Conservation (phyloP, 805 yeast species). For the Pichia scutulata region DNA sequence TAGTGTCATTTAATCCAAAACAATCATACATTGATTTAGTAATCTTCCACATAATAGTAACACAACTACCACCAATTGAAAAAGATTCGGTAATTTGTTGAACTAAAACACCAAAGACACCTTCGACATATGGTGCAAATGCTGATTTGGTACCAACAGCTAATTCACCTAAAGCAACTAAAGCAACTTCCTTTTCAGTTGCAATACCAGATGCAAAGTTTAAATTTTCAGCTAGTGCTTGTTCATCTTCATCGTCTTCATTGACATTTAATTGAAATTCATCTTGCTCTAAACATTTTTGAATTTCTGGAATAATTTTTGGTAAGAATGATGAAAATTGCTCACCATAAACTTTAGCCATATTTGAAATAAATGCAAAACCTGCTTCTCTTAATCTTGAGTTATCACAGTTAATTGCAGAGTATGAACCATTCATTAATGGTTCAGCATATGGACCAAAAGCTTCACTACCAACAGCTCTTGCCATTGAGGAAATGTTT, state of each 20-base stretch:
- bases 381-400: slow-evolving; percentile 91
- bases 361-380: slow-evolving; percentile 83
- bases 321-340: slow-evolving; percentile 83
- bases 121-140: slow-evolving; percentile 70
- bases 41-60: slow-evolving; percentile 76
- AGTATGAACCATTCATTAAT: slow-evolving; percentile 79
- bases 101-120: slow-evolving; percentile 52
- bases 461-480: slow-evolving; percentile 90
- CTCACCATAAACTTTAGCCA: slow-evolving; percentile 91
- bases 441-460: slow-evolving; percentile 84
- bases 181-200: slow-evolving; percentile 92
- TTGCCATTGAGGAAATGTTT: slow-evolving; percentile 88
- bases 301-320: slow-evolving; percentile 74
- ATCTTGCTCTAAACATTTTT: slow-evolving; percentile 75
- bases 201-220: slow-evolving; percentile 92
- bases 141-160: slow-evolving; percentile 80
- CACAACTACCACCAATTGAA: slow-evolving; percentile 84
- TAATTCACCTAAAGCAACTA: slow-evolving; percentile 81
- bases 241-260: slow-evolving; percentile 46
- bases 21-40: slow-evolving; percentile 58
- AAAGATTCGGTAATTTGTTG: slow-evolving; percentile 80
- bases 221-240: slow-evolving; percentile 60
- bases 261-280: slow-evolving; percentile 61
- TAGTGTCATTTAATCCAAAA: slow-evolving; percentile 42
- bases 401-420: slow-evolving; percentile 66